Conservation (phyloP, 2,329 filamentous ascomycete genomes). For the Paecilomyces sp. region DNA sequence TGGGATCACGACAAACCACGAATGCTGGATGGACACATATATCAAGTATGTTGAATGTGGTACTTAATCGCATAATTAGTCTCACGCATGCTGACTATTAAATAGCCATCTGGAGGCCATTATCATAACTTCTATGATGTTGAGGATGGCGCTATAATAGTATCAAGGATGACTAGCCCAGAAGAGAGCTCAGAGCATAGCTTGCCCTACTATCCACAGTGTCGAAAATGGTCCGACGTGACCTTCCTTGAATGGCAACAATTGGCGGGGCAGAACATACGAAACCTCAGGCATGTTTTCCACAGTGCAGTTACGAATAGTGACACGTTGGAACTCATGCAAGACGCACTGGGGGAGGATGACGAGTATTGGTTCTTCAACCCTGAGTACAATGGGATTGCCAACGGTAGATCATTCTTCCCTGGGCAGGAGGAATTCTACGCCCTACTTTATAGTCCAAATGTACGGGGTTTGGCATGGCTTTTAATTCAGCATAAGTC, state of each 20-base stretch:
- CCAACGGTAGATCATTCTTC: neutral
- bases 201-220: neutral
- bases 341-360: neutral
- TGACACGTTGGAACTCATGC: neutral
- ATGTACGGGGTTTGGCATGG: neutral
- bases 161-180: neutral
- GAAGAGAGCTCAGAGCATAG: neutral
- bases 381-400: neutral
- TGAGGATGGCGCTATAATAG: neutral
- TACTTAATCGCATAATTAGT: neutral
- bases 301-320: neutral
- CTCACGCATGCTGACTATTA: neutral
- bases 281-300: neutral
- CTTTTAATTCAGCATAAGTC: neutral
- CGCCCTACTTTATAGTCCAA: neutral
- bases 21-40: neutral
- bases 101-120: neutral
- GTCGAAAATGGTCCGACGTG: neutral
- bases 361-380: neutral
- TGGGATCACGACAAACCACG: neutral
- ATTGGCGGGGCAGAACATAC: neutral
- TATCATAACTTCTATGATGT: neutral
- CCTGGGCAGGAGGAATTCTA: neutral
- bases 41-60: neutral
- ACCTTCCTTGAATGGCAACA: neutral